Base-by-base conservation (phyloP, 192 early-diverging fungal genomes). In the Rhizoclosmatium sp. region DNA sequence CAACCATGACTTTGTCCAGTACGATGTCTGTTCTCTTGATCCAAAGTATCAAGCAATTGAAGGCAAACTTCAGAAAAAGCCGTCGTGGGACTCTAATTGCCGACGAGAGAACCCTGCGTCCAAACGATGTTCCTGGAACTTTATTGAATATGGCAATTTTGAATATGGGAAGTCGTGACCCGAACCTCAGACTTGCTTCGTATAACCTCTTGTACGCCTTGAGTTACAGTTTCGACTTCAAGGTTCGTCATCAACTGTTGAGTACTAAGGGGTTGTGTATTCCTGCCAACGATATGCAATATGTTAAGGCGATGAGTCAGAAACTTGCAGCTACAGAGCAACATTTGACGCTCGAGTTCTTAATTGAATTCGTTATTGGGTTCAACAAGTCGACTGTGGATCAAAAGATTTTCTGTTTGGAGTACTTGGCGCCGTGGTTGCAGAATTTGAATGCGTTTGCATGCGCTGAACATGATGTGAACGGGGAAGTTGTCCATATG, bases 361-460 rank as follows among this genome's bases (percentile, higher is more conserved):
- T 99, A 59, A 89, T 86, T 19, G 97, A 99, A 86, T 92, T 90
- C 67, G 89, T 93, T 85, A 85, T 92, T 75, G 93, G 94, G 7
- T 95, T 98, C 72, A 88, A 89, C 58, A 93, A 92, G 84, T 87
- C 85, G 49, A 88, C 88, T n/a, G 67, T 78, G 12, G 89, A 89
- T 19, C 84, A 94, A 42, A 93, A 94, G 76, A 91, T 93, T 65
- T 87, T 92, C 69, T 93, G 93, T 46, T 85, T 99, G 65, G 93
- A 96, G 78, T 98, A 96, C 82, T 90, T 98, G 82, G 89, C 91
- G 45, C 95, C 96, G 0, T 99, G 97, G 97, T 76, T 97, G 65
- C 78, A 87, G 14, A 95, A 95, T 73, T 76, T 99, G 58, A 90
- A 90, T 7, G 47, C 41, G 16, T 80, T 80, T 47, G 59, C 47